A percentile compares a stretch with the other conserved stretches of the same genome.
Conservation (phyloP, 139 green algal species). For the Mesostigma viride region DNA sequence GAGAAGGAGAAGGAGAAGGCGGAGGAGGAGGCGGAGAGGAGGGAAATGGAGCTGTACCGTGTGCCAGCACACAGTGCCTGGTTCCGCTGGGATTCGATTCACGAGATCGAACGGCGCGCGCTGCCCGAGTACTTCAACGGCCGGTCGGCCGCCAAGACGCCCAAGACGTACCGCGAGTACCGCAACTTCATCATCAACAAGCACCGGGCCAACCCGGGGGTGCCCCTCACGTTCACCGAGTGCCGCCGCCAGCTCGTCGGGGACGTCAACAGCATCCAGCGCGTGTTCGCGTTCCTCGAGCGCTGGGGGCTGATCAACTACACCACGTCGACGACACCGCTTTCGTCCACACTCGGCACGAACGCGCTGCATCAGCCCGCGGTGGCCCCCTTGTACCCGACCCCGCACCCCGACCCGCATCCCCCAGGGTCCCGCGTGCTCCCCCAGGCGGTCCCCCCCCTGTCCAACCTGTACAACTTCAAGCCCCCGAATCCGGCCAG, state of each 20-base stretch:
- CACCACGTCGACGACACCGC: background rate
- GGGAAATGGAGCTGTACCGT: conserved; percentile 33
- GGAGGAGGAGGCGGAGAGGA: too few species aligned
- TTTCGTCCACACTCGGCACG: background rate
- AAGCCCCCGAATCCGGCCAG: background rate
- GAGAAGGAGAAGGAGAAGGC: conserved; percentile 1
- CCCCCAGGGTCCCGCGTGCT: background rate
- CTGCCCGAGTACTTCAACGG: conserved; percentile 60
- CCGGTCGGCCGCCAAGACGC: conserved; percentile 23
- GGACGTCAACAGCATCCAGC: conserved; percentile 50
- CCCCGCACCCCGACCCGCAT: too few species aligned
- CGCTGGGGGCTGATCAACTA: conserved; percentile 85
- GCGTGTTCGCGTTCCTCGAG: conserved; percentile 64
- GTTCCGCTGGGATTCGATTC: conserved; percentile 57
- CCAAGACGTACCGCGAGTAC: conserved; percentile 45
- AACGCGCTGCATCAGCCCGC: background rate
- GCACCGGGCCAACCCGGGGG: conserved; percentile 45
- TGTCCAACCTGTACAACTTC: background rate
- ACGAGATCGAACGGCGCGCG: conserved; percentile 44
- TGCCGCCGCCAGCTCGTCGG: conserved; percentile 35
- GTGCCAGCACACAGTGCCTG: conserved; percentile 53
- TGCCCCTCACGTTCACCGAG: conserved; percentile 52
- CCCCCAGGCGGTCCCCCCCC: background rate
- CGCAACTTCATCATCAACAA: conserved; percentile 60
- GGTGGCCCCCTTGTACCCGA: too few species aligned